Conservation (phyloP, 139 green algal genomes). For the Ulvella scutata region DNA sequence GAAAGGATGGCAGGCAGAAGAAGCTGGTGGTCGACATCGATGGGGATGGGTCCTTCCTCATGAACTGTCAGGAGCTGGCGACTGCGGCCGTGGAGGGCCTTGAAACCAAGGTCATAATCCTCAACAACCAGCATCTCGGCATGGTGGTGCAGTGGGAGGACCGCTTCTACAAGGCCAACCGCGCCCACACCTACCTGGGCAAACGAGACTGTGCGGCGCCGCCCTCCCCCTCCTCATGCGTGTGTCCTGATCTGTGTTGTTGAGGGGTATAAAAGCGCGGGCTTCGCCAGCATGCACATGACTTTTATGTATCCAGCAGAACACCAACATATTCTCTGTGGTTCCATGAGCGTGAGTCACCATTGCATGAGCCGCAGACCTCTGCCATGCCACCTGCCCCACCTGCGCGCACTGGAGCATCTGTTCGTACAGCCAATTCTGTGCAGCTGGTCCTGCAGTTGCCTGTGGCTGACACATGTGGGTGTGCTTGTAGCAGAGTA, state of each 20-base stretch:
- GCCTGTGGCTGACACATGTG: conserved; percentile 20
- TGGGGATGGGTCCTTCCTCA: conserved; percentile 93
- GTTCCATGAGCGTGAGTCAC: background rate
- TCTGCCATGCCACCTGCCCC: too few relatives aligned
- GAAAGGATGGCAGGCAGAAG: conserved; percentile 26
- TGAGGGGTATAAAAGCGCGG: too few relatives aligned
- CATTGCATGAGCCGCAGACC: too few relatives aligned
- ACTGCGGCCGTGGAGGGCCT: conserved; percentile 85
- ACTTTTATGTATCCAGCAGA: too few relatives aligned
- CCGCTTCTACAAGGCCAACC: conserved; percentile 98
- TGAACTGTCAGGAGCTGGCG: conserved; percentile 95
- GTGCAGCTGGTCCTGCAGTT: background rate
- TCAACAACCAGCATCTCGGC: conserved; percentile 99
- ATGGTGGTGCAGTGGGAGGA: conserved; percentile 99
- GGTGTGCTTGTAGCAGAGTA: conserved; percentile 36
- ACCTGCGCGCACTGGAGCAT: too few relatives aligned
- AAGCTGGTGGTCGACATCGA: conserved; percentile 92
- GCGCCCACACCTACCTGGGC: conserved; percentile 96
- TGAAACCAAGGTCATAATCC: conserved; percentile 88
- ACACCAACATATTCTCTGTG: too few relatives aligned
- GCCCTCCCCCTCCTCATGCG: background rate
- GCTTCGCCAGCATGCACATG: too few relatives aligned
- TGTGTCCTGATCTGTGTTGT: too few relatives aligned
- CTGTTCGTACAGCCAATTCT: too few relatives aligned
- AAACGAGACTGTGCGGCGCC: conserved; percentile 40